Evolutionary conservation across 2,329 filamentous ascomycete genomes (phyloP).

Genomic region (Phialophora verrucosa): DNA sequence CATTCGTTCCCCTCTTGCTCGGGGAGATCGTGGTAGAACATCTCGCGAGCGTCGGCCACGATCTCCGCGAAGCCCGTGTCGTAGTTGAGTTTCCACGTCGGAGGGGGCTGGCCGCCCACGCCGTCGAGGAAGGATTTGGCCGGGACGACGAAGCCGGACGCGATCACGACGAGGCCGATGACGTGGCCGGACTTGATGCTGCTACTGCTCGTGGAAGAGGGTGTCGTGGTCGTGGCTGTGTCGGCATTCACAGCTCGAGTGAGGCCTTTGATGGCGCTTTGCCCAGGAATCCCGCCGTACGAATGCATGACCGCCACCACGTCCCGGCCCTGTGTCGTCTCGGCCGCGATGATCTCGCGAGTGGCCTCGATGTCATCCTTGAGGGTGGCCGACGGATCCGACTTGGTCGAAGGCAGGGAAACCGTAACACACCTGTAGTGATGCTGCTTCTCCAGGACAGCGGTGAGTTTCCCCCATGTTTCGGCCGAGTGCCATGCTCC

Average conservation of each 20-base stretch:
- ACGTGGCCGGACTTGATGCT: slow-evolving; percentile 45
- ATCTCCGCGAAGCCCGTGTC: slow-evolving; percentile 53
- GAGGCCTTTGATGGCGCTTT: slow-evolving; percentile 55
- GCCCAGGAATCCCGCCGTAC: slow-evolving; percentile 56
- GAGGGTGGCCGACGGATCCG: slow-evolving; percentile 48
- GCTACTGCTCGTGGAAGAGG: slow-evolving; percentile 1
- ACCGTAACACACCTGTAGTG: slow-evolving; percentile 46
- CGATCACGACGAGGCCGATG: slow-evolving; percentile 54
- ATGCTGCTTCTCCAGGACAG: slow-evolving; percentile 44
- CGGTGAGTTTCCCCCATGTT: slow-evolving; percentile 47
- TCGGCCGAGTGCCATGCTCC: slow-evolving; percentile 56
- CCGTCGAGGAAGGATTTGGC: slow-evolving; percentile 52
- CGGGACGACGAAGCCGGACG: slow-evolving; percentile 51
- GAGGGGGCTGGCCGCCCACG: slow-evolving; percentile 51
- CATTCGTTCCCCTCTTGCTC: slow-evolving; percentile 52
- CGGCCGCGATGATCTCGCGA: slow-evolving; percentile 45
- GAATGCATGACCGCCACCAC: slow-evolving; percentile 58
- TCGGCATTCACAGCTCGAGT: slow-evolving; percentile 37
- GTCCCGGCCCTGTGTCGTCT: slow-evolving; percentile 48
- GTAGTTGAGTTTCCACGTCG: slow-evolving; percentile 49
- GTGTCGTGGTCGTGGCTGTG: slow-evolving; percentile 7
- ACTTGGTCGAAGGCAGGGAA: slow-evolving; percentile 49
- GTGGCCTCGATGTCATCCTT: slow-evolving; percentile 52
- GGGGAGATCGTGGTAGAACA: slow-evolving; percentile 60
- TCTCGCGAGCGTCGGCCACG: slow-evolving; percentile 45